Percentiles rank a stretch among this genome's conserved stretches.
phyloP scores from a whole-genome alignment of 805 yeast genomes.

The Teunomyces pallodes region DNA sequence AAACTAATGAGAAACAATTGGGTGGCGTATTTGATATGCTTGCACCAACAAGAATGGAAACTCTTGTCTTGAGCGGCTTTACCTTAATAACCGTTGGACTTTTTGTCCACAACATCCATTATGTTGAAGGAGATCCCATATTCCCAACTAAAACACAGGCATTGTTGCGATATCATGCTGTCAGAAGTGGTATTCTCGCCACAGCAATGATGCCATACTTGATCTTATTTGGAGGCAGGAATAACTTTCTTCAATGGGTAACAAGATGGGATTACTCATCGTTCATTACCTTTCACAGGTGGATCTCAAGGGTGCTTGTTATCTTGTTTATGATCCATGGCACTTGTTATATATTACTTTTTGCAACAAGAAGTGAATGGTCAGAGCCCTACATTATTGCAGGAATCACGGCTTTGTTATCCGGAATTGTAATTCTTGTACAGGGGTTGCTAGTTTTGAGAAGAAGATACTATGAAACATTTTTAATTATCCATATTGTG shows the following conservation, averaged over 20 bases:
- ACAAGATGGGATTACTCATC: constrained; percentile 44
- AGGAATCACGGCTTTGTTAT: constrained; percentile 18
- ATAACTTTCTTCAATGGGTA: constrained; percentile 36
- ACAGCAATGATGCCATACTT: constrained; percentile 30
- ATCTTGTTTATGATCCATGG: constrained; percentile 45
- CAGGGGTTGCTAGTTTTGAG: constrained; percentile 20
- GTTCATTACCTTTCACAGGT: constrained; percentile 57
- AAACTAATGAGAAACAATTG: constrained; percentile 25
- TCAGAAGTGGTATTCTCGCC: constrained; percentile 19
- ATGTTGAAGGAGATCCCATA: constrained; percentile 23
- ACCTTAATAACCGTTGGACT: constrained; percentile 5
- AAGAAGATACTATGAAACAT: constrained; percentile 21
- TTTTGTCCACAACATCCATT: constrained; percentile 16
- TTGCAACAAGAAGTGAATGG: not conserved
- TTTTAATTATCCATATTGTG: constrained; percentile 20
- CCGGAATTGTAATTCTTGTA: constrained; percentile 15
- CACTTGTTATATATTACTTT: constrained; percentile 3
- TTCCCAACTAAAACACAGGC: constrained; percentile 19
- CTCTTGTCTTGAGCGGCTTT: constrained; percentile 7
- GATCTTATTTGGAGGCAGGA: constrained; percentile 36
- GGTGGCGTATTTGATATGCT: constrained; percentile 24
- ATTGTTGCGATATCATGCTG: constrained; percentile 18
- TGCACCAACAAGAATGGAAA: constrained; percentile 16
- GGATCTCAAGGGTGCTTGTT: constrained; percentile 47
- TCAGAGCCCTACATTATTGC: constrained; percentile 17